Percentiles rank a stretch among this genome's conserved stretches.
phyloP scores from a whole-genome alignment of 1,284 basidiomycete genomes.

The Puccinia horiana region DNA sequence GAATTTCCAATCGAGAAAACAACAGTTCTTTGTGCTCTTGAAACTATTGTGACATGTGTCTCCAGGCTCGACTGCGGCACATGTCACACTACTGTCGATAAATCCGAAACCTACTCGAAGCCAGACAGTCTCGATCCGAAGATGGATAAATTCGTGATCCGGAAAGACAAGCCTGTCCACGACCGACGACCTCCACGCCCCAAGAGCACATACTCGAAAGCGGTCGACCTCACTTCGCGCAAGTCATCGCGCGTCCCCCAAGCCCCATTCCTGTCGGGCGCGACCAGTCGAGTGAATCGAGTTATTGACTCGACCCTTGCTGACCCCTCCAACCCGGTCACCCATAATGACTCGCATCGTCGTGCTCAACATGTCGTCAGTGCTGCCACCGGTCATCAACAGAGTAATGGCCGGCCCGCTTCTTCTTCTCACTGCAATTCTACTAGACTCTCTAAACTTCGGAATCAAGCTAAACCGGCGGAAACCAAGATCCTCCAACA shows the following conservation, averaged over 20 bases:
- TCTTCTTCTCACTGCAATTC: constrained; percentile 7
- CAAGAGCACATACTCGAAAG: background rate
- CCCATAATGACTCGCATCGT: constrained; percentile 31
- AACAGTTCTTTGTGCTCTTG: no score
- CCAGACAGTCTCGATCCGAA: background rate
- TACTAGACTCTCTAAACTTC: constrained; percentile 34
- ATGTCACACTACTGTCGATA: background rate
- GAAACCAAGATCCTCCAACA: constrained; percentile 31
- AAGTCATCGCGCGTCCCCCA: constrained; percentile 30
- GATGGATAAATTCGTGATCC: constrained; percentile 41
- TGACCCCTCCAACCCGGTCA: constrained; percentile 36
- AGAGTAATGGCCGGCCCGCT: constrained; percentile 17
- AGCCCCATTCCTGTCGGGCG: constrained; percentile 32
- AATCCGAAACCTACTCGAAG: background rate
- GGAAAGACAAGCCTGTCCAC: constrained; percentile 22
- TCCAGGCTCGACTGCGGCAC: no score
- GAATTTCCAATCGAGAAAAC: no score
- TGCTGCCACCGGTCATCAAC: constrained; percentile 42
- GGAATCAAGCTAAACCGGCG: constrained; percentile 39
- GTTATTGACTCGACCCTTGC: constrained; percentile 19
- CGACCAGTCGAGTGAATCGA: constrained; percentile 13
- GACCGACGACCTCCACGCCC: background rate
- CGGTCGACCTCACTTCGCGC: background rate
- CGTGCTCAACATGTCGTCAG: constrained; percentile 31
- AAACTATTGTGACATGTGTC: no score